Evolutionary conservation across 306 rosid species (phyloP), one percentile per base, ranked within the genome.

Genomic region (Crataegus laevigata): DNA sequence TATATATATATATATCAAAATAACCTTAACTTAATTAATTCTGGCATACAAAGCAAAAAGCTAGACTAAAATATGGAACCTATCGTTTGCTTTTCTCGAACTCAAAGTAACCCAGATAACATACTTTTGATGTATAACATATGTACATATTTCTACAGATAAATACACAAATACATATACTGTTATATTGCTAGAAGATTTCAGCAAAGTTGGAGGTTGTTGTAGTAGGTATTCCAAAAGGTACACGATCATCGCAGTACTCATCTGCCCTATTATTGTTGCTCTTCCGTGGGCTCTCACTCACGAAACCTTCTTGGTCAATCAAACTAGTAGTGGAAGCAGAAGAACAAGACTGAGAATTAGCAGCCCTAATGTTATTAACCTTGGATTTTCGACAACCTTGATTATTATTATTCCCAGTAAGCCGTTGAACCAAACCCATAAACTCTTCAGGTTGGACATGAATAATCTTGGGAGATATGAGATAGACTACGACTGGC

Each of bases 371-470:
- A 55, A 5, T 47, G 2, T 26, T 60, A 12, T 0, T 26, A 60
- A 28, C 38, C 66, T 26, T 5, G 32, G 34, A 61, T 61, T 22
- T 22, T 3, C 21, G 68, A 10, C 25, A 11, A 4, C 47, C 47
- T 65, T 21, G 47, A 34, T 32, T 65, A 19, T 28, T 29, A 34
- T 43, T 60, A 13, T 81, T 38, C 43, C 87, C 87, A 0, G 87
- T 83, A 21, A 83, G 87, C 9, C 64, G 72, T 80, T 83, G 87
- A 19, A 83, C 87, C 22, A 57, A 10, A 54, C 64, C 69, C 74
- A 54, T 83, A 51, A 83, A 83, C 8, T 83, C 84, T 60, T 80
- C 82, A n/a, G 87, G 84, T 14, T 74, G 63, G n/a, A 79, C 87
- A 8, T 83, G 87, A 59, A 79, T 76, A 47, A 80, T 66, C 84